Conservation (phyloP, 345 rosid genomes). For the Cardiospermum halicacabum region DNA sequence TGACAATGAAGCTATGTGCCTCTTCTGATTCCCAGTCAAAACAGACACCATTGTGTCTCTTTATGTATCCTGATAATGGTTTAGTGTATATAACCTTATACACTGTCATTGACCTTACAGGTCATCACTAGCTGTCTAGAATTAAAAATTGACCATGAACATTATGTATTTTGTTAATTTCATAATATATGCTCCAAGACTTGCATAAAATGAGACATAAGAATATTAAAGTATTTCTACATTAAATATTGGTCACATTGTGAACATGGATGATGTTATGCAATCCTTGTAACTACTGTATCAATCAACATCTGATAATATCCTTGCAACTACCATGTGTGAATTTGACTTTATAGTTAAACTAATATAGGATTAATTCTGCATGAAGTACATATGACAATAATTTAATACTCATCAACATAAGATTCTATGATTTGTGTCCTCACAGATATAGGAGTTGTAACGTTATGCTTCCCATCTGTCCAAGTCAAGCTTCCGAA, state of each 20-base stretch:
- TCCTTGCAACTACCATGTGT: no score
- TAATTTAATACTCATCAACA: slow-evolving; percentile 11
- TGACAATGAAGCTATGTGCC: background rate
- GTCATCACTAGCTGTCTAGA: background rate
- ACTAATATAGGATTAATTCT: no score
- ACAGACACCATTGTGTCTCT: background rate
- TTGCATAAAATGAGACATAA: no score
- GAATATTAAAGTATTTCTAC: no score
- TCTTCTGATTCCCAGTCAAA: background rate
- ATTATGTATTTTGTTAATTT: no score
- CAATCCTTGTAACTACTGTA: no score
- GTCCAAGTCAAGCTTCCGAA: background rate
- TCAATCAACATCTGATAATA: background rate
- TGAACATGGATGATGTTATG: background rate
- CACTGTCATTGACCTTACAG: no score
- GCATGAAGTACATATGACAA: background rate
- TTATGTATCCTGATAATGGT: background rate
- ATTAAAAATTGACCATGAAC: background rate
- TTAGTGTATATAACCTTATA: background rate
- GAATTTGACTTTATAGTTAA: no score
- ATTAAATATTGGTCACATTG: background rate
- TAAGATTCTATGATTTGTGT: slow-evolving; percentile 22
- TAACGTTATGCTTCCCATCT: background rate
- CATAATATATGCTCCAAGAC: no score
- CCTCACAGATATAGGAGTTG: slow-evolving; percentile 18